phyloP scores from a whole-genome alignment of 495 filamentous ascomycete species.

The Neurospora discreta region DNA sequence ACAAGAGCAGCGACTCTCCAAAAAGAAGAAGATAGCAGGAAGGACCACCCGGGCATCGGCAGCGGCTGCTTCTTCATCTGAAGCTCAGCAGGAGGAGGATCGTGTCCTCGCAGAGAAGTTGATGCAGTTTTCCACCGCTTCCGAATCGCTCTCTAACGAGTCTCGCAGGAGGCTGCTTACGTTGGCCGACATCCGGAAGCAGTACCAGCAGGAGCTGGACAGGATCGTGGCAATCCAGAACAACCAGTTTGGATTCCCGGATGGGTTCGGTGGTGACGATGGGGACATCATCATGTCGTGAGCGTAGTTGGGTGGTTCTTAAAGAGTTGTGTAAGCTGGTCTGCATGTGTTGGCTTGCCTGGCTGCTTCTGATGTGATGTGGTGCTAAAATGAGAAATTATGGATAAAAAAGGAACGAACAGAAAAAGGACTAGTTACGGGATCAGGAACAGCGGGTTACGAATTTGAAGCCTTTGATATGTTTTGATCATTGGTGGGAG shows the following conservation, averaged over 20 bases:
- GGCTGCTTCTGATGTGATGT: neutral
- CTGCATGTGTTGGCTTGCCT: neutral
- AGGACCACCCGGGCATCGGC: neutral
- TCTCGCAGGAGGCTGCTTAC: slow-evolving; percentile 56
- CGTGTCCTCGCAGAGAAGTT: neutral
- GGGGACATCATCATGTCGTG: neutral
- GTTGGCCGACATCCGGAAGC: slow-evolving; percentile 68
- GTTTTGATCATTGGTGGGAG: neutral
- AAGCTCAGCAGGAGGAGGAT: neutral
- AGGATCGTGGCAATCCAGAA: slow-evolving; percentile 51
- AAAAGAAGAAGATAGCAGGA: slow-evolving; percentile 23
- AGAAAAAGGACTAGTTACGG: neutral
- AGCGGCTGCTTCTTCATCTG: slow-evolving; percentile 11
- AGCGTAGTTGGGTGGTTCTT: neutral
- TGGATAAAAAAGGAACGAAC: neutral
- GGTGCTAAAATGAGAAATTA: neutral
- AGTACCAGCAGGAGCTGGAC: slow-evolving; percentile 82
- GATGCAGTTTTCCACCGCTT: neutral
- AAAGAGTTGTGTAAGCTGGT: neutral
- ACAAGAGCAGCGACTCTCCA: neutral
- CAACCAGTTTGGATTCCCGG: slow-evolving; percentile 43
- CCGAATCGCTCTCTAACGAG: neutral
- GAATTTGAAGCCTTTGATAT: neutral
- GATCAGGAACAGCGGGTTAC: neutral
- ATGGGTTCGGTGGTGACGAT: neutral